Conservation (phyloP, 2,329 filamentous ascomycete genomes). For the Mariannaea elegans region DNA sequence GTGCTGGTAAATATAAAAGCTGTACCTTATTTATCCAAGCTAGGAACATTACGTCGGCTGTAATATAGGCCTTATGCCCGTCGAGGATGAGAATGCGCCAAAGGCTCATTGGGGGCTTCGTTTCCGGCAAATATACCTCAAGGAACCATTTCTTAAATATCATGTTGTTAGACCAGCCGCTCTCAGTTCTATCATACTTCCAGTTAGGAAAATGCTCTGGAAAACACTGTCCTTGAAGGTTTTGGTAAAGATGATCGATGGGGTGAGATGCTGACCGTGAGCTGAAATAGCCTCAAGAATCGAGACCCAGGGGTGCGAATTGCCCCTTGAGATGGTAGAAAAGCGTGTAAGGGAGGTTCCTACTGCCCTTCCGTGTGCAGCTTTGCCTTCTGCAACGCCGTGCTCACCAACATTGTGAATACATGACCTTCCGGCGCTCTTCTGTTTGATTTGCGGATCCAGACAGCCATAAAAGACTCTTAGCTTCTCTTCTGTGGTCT, state of each 20-base stretch:
- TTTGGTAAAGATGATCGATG: background rate
- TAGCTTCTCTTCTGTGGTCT: too few species aligned
- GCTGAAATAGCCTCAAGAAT: background rate
- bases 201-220: background rate
- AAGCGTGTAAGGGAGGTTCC: too few species aligned
- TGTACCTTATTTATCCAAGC: constrained; percentile 1
- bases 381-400: too few species aligned
- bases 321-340: too few species aligned
- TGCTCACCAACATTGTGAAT: too few species aligned
- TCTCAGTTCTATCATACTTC: background rate
- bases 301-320: too few species aligned
- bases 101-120: background rate
- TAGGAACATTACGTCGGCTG: background rate
- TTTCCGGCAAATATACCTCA: background rate
- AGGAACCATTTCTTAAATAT: constrained; percentile 7
- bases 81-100: background rate
- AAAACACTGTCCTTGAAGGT: constrained; percentile 1
- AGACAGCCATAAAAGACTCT: too few species aligned
- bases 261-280: background rate
- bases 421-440: too few species aligned
- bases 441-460: too few species aligned
- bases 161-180: background rate
- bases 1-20: background rate
- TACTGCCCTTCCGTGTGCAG: too few species aligned
- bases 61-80: constrained; percentile 8